Evolutionary conservation across 805 yeast genomes (phyloP).

Genomic region (Candida stauntonica): DNA sequence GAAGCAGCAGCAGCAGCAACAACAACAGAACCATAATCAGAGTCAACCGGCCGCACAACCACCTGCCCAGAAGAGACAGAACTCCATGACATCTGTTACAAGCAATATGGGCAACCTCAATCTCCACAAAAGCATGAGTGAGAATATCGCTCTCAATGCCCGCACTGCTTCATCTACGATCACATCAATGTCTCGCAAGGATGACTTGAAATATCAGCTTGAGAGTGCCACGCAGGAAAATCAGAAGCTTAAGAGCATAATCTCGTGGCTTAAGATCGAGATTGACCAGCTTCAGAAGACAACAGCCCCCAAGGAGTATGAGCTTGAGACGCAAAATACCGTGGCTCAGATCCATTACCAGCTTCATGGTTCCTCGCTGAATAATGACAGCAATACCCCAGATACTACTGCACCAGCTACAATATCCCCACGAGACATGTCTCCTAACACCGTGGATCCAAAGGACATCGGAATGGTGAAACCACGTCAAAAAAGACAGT

Average conservation of each 20-base stretch:
- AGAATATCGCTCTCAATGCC: constrained; percentile 1
- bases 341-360: constrained; percentile 12
- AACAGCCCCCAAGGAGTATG: background rate
- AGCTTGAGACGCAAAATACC: constrained; percentile 4
- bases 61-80: constrained; percentile 7
- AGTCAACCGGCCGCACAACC: background rate
- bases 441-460: constrained; percentile 24
- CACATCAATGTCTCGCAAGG: background rate
- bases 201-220: constrained; percentile 29
- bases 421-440: constrained; percentile 12
- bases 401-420: background rate
- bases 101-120: constrained; percentile 16
- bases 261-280: constrained; percentile 37
- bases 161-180: background rate
- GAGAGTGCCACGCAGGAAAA: constrained; percentile 41
- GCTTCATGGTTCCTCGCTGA: constrained; percentile 3
- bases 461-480: constrained; percentile 20
- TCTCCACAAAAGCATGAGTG: constrained; percentile 12
- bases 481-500: constrained; percentile 20
- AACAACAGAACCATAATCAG: background rate
- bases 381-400: constrained; percentile 15
- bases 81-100: constrained; percentile 14
- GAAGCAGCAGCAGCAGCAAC: constrained; percentile 10
- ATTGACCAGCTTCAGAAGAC: constrained; percentile 27
- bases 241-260: constrained; percentile 38